Evolutionary conservation across 2,329 filamentous ascomycete species (phyloP), one percentile per base, ranked within the genome.

Genomic region (Fusarium sp.): DNA sequence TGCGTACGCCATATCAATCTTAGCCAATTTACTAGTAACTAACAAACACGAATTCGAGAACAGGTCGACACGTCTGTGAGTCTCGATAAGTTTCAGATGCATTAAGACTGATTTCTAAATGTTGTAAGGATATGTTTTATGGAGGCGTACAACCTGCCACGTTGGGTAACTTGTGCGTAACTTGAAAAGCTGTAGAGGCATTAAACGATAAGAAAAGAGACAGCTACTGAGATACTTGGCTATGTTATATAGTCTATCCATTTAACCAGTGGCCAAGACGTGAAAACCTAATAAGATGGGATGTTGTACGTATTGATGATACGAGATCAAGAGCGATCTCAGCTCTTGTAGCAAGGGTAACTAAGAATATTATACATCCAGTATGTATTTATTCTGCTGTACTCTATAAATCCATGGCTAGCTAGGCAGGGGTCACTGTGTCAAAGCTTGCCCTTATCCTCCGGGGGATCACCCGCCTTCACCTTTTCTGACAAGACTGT

Each of bases 401-500:
- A 10, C 10, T 19, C 10, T 19, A 19, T 19, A 21, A 18, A 38
- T 21, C 16, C 8, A 19, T 18, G 16, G n/a, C 16, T 56, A 33
- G 23, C 21, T 23, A 30, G 25, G 42, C 8, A 52, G n/a, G 47
- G n/a, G 6, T 5, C 11, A 19, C 2, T 13, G 10, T 32, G 15
- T 58, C 13, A 69, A 16, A 52, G 44, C 30, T 35, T 58, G n/a
- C 35, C 35, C 33, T 53, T 28, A 15, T n/a, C 25, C 9, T 37
- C 16, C 5, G 18, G 15, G 25, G 5, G 18, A 2, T 32, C 38
- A n/a, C 4, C 13, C 10, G n/a, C 25, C 23, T 25, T 16, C 11
- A 12, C 25, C 21, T 8, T 44, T 28, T 9, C 19, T 9, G 25
- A 9, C 15, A 3, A n/a, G 25, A 7, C 25, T 15, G 12, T 6